Conservation (phyloP, 2,329 filamentous ascomycete species). For the Lachnellula suecica region DNA sequence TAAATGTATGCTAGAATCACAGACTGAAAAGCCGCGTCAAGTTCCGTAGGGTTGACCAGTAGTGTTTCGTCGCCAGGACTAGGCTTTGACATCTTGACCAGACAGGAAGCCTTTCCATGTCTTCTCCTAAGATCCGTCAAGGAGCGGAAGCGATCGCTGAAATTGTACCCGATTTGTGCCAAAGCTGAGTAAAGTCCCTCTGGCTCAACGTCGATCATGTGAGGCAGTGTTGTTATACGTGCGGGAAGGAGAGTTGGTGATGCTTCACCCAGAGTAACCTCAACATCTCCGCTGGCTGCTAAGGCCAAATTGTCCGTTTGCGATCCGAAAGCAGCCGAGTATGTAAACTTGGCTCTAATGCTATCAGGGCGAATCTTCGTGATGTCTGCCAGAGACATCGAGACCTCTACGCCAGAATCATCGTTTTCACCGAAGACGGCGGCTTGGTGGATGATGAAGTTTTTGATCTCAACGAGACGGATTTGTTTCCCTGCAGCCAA, state of each 20-base stretch:
- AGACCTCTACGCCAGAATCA: slow-evolving; percentile 7
- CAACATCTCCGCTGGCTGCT: slow-evolving; percentile 3
- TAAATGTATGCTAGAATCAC: slow-evolving; percentile 34
- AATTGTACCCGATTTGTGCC: slow-evolving; percentile 12
- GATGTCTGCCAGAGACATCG: slow-evolving; percentile 12
- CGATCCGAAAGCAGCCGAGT: neutral
- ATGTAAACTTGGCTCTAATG: neutral
- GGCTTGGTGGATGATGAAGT: slow-evolving; percentile 6
- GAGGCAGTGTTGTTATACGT: neutral
- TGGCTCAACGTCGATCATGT: slow-evolving; percentile 10
- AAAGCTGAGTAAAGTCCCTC: slow-evolving; percentile 16
- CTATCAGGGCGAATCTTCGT: neutral
- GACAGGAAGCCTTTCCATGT: slow-evolving; percentile 7
- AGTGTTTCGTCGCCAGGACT: neutral
- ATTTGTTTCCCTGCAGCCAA: slow-evolving; percentile 4
- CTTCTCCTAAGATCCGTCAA: slow-evolving; percentile 11
- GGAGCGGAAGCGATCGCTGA: slow-evolving; percentile 10
- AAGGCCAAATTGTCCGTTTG: neutral
- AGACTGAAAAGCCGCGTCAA: slow-evolving; percentile 56
- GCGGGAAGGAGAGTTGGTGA: neutral
- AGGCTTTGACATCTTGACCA: neutral
- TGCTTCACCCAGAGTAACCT: neutral
- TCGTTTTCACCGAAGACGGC: slow-evolving; percentile 5
- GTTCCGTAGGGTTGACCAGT: slow-evolving; percentile 52
- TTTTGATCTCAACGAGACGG: slow-evolving; percentile 34